Base-by-base conservation (phyloP, 2,329 filamentous ascomycete genomes). In the Cercospora sp. region DNA sequence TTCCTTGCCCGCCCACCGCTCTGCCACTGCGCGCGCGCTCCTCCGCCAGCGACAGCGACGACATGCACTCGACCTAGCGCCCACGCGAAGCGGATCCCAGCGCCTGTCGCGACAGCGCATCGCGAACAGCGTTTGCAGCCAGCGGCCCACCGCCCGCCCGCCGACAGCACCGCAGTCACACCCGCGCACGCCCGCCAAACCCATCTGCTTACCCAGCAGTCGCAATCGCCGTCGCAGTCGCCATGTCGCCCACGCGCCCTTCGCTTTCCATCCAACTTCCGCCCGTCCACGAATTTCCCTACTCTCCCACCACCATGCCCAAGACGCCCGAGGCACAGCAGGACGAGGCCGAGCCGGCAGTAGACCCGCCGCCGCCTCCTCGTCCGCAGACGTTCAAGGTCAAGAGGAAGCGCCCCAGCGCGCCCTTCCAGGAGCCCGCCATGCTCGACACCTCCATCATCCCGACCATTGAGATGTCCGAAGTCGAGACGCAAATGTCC, bases 211-310 rank as follows among this genome's bases (percentile, higher is more conserved):
- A 20, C 18, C 18, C 45, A 13, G 45, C 18, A 20, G 18, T 12
- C 20, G 42, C 42, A 9, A 20, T 51, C 18, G 51, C 51, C 57
- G 61, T 66, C 69, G 51, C 51, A 51, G 61, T 66, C 69, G 72
- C 65, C 67, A 78, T 77, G 76, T 69, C 75, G 26, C 79, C 81
- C 30, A 75, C 78, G 30, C 81, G 81, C 66, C 81, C 82, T 59
- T 77, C 83, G 65, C 75, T 84, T 30, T 84, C 82, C 61, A 83
- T 83, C 69, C 83, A 82, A 28, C 79, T 86, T 42, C 84, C 84
- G 28, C 78, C 82, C 64, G 83, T 81, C 77, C 82, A 83, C 78
- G 81, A 80, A 72, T 84, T 84, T 73, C 81, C 83, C 75, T 83
- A 63, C 75, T 78, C 77, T 61, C 81, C 84, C 73, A 79, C 76